These are phyloP conservation scores for Scedosporium boydii DNA, from an alignment of 2,329 filamentous ascomycete genomes.

Conservation along the genomic window DNA sequence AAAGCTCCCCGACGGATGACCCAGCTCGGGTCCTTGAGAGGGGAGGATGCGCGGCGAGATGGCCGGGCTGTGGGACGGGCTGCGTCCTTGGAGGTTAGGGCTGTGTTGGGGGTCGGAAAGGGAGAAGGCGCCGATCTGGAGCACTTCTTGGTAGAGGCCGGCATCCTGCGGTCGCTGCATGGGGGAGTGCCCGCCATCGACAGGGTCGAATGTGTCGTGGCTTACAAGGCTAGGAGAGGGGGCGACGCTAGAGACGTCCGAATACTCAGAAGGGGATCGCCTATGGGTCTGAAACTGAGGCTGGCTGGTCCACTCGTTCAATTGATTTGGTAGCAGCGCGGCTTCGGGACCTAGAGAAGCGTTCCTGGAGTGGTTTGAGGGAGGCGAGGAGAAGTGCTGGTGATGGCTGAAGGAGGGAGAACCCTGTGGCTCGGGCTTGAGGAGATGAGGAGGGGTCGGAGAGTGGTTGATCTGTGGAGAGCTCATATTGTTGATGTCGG, in stretches of 20 bases:
- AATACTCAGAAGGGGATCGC: slow-evolving; percentile 81
- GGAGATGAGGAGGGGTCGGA: slow-evolving; percentile 45
- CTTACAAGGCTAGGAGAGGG: slow-evolving; percentile 74
- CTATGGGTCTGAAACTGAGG: slow-evolving; percentile 71
- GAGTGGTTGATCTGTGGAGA: slow-evolving; percentile 46
- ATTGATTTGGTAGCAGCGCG: slow-evolving; percentile 43
- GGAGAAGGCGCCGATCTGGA: slow-evolving; percentile 67
- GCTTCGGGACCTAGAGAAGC: slow-evolving; percentile 48
- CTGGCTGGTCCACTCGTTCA: slow-evolving; percentile 39
- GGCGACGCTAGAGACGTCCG: slow-evolving; percentile 78
- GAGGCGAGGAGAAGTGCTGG: slow-evolving; percentile 43
- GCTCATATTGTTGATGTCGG: slow-evolving; percentile 41
- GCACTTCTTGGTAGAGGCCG: slow-evolving; percentile 10
- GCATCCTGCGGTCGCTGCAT: slow-evolving; percentile 70
- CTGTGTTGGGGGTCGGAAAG: slow-evolving; percentile 61
- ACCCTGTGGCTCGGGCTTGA: slow-evolving; percentile 38
- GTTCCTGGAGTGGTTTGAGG: slow-evolving; percentile 43
- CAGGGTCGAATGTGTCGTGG: slow-evolving; percentile 69
- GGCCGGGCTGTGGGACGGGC: slow-evolving; percentile 66
- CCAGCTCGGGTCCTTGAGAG: slow-evolving; percentile 43
- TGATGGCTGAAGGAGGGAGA: slow-evolving; percentile 48
- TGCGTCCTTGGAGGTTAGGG: slow-evolving; percentile 60
- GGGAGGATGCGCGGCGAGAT: slow-evolving; percentile 54
- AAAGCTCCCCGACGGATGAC: slow-evolving; percentile 34
- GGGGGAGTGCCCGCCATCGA: slow-evolving; percentile 65